Base-by-base conservation (phyloP, 805 yeast species). In the Lipomyces starkeyi region DNA sequence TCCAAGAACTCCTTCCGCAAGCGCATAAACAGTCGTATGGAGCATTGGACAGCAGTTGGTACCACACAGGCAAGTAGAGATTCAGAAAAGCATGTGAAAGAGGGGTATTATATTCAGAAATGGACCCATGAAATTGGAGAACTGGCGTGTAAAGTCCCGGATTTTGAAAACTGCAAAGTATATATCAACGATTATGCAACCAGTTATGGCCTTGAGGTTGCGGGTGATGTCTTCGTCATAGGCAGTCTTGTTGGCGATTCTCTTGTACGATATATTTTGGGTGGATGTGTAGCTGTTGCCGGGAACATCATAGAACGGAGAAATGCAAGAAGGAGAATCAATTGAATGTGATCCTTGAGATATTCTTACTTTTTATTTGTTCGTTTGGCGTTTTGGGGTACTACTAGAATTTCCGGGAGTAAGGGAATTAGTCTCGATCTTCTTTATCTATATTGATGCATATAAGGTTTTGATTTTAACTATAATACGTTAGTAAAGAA, bases 171-270 rank as follows among this genome's bases (percentile, higher is more conserved):
- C 32, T 11, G 22, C 56, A 61, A 73, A 14, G 29, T 67, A 60
- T 55, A 25, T 25, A 55, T 40, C 62, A 17, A 58, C 29, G 56
- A 47, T 53, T 35, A 62, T 63, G 29, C 68, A 52, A 62, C 71
- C n/a, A 32, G 67, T 53, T 60, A 69, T 57, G 70, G 66, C 53
- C 61, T 74, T 4, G 74, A 72, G 52, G 58, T 74, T 17, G 61
- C 70, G 22, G 65, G 68, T 8, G 64, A 66, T 27, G 70, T 77
- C 14, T 76, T 69, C 66, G 73, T 70, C 8, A 67, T 76, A 35
- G 79, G 79, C 11, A 75, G 78, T 66, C 63, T 77, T 22, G 69
- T 75, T 4, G 79, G 79, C 3, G 79, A 77, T 60, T 68, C 78
- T 1, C 62, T 77, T 52, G 78, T 77, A 2, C 71, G 79, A 43